phyloP scores from a whole-genome alignment of 2,329 filamentous ascomycete species.

The Madurella mycetomatis region DNA sequence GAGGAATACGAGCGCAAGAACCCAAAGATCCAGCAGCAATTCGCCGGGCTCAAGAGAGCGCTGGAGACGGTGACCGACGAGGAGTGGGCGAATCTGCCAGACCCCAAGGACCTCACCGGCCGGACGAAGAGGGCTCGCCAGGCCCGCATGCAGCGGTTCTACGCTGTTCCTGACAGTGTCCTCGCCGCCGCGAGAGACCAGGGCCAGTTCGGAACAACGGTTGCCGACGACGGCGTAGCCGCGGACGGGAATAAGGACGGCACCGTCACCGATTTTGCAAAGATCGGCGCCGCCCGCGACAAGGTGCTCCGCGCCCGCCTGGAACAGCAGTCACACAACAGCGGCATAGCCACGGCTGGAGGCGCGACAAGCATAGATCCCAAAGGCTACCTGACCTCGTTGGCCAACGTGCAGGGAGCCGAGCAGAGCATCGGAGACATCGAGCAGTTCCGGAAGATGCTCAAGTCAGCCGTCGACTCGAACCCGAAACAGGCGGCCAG shows the following conservation, averaged over 20 bases:
- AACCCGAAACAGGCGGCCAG: slow-evolving; percentile 92
- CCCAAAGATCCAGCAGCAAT: slow-evolving; percentile 96
- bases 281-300: slow-evolving; percentile 92
- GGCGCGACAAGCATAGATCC: slow-evolving; percentile 90
- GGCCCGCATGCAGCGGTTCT: slow-evolving; percentile 79
- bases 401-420: slow-evolving; percentile 75
- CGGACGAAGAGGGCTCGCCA: slow-evolving; percentile 85
- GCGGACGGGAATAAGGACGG: slow-evolving; percentile 60
- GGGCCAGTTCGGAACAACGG: slow-evolving; percentile 77
- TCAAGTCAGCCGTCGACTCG: slow-evolving; percentile 97
- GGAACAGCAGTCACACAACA: slow-evolving; percentile 76
- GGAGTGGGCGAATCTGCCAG: slow-evolving; percentile 92
- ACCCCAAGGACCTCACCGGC: slow-evolving; percentile 93
- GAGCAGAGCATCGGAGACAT: slow-evolving; percentile 91
- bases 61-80: slow-evolving; percentile 86
- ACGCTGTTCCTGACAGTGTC: slow-evolving; percentile 95
- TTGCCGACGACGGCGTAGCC: slow-evolving; percentile 69
- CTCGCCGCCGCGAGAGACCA: slow-evolving; percentile 79
- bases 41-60: slow-evolving; percentile 90
- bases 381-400: slow-evolving; percentile 89
- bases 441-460: slow-evolving; percentile 81
- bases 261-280: slow-evolving; percentile 95
- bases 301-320: slow-evolving; percentile 93
- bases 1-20: slow-evolving; percentile 97
- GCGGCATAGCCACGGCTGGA: slow-evolving; percentile 65